phyloP scores from a whole-genome alignment of 2,329 filamentous ascomycete genomes.

The Hypoxylon sp. region DNA sequence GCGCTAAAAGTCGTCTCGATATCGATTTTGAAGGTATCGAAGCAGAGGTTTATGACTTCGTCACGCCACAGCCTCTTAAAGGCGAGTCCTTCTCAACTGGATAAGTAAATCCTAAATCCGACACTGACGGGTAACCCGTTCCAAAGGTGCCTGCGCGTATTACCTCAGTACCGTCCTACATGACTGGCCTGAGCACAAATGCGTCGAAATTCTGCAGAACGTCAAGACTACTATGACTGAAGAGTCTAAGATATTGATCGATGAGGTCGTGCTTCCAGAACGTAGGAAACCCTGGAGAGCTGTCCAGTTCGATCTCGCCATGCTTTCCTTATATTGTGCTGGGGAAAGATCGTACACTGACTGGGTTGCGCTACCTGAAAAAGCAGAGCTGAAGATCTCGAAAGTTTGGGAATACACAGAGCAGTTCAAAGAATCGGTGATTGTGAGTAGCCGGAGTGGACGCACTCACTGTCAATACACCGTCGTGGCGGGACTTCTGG shows the following conservation, averaged over 20 bases:
- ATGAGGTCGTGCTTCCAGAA: conserved; percentile 47
- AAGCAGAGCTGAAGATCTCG: conserved; percentile 34
- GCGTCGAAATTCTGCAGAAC: conserved; percentile 38
- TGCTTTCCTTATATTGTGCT: conserved; percentile 34
- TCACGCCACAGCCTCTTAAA: conserved; percentile 34
- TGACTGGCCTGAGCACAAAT: conserved; percentile 38
- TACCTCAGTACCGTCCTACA: conserved; percentile 46
- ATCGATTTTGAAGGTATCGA: conserved; percentile 43
- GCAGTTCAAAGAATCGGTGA: conserved; percentile 36
- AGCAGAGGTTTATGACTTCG: conserved; percentile 40
- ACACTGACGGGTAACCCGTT: background rate
- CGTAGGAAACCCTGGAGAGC: conserved; percentile 38
- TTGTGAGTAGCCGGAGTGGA: conserved; percentile 22
- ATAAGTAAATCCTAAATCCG: background rate
- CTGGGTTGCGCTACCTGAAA: conserved; percentile 40
- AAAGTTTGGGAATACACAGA: conserved; percentile 42
- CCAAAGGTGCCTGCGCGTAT: conserved; percentile 41
- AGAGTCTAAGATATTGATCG: conserved; percentile 42
- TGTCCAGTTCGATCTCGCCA: conserved; percentile 43
- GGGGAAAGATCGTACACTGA: conserved; percentile 37
- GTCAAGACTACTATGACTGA: conserved; percentile 39
- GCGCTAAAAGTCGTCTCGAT: background rate
- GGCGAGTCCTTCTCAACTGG: conserved; percentile 14
- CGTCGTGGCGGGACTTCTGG: background rate
- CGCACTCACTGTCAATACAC: background rate